These are phyloP conservation scores for Penicillium sp. DNA, from an alignment of 2,329 filamentous ascomycete species.

Conservation along the genomic window DNA sequence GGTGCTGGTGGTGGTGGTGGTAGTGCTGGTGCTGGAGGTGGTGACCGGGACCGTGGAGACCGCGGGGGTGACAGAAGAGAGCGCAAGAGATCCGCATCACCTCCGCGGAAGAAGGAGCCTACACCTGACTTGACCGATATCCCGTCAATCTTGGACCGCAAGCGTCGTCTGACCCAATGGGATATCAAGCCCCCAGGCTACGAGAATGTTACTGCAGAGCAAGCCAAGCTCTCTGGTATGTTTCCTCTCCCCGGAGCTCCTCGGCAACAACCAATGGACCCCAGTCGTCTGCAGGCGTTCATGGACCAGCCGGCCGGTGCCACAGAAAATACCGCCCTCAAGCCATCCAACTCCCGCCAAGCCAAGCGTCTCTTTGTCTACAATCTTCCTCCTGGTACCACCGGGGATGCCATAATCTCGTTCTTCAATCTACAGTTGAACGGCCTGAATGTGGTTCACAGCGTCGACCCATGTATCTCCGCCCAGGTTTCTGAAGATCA, in stretches of 20 bases:
- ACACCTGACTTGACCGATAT: conserved; percentile 92
- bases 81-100: conserved; percentile 70
- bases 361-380: conserved; percentile 87
- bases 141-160: conserved; percentile 77
- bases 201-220: conserved; percentile 96
- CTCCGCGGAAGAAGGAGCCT: conserved; percentile 87
- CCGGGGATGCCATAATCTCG: conserved; percentile 70
- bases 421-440: conserved; percentile 98
- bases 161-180: conserved; percentile 95
- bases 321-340: conserved; percentile 73
- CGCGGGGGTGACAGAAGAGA: conserved; percentile 54
- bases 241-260: conserved; percentile 96
- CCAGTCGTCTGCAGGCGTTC: conserved; percentile 88
- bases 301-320: conserved; percentile 79
- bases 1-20: conserved; percentile 43
- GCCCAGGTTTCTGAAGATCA: conserved; percentile 78
- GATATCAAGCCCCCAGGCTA: conserved; percentile 99
- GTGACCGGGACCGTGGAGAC: conserved; percentile 44
- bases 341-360: conserved; percentile 90
- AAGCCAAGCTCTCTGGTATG: conserved; percentile 93
- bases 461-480: conserved; percentile 78
- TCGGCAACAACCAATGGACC: conserved; percentile 92
- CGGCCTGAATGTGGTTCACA: conserved; percentile 86
- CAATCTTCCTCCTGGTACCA: conserved; percentile 72
- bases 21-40: conserved; percentile 41